phyloP scores from a whole-genome alignment of 2,329 filamentous ascomycete genomes.

The Orbilia oligospora region DNA sequence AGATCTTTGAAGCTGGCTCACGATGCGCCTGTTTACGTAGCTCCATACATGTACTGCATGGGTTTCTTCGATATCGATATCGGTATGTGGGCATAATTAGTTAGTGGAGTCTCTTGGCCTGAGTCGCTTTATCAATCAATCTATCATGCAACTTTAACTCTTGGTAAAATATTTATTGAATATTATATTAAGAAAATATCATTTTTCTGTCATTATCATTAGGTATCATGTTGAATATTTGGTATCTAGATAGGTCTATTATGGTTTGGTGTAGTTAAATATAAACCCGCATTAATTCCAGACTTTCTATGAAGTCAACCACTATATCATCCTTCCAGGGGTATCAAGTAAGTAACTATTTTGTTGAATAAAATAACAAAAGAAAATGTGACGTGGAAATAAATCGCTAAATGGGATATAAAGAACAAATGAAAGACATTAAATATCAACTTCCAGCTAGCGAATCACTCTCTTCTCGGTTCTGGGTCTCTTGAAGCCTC shows the following conservation, averaged over 20 bases:
- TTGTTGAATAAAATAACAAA: conserved; percentile 30
- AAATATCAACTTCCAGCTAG: not conserved
- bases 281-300: conserved; percentile 15
- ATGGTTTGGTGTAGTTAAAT: not conserved
- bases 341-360: conserved; percentile 33
- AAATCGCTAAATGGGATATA: conserved; percentile 21
- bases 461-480: not conserved
- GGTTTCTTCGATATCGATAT: too few species aligned
- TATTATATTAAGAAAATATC: too few species aligned
- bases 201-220: conserved; percentile 8
- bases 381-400: conserved; percentile 8
- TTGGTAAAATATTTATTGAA: too few species aligned
- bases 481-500: not conserved
- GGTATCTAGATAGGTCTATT: conserved; percentile 10
- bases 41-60: too few species aligned
- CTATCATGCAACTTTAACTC: too few species aligned
- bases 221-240: conserved; percentile 7
- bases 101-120: too few species aligned
- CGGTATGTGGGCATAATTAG: too few species aligned
- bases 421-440: conserved; percentile 15
- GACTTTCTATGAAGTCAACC: conserved; percentile 13
- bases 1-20: too few species aligned
- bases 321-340: conserved; percentile 7
- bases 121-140: too few species aligned
- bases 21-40: too few species aligned